A percentile compares a stretch with the other conserved stretches of the same genome.
These are phyloP conservation scores for Zasmidium cellare DNA, from an alignment of 2,329 filamentous ascomycete genomes.

Conservation along the genomic window DNA sequence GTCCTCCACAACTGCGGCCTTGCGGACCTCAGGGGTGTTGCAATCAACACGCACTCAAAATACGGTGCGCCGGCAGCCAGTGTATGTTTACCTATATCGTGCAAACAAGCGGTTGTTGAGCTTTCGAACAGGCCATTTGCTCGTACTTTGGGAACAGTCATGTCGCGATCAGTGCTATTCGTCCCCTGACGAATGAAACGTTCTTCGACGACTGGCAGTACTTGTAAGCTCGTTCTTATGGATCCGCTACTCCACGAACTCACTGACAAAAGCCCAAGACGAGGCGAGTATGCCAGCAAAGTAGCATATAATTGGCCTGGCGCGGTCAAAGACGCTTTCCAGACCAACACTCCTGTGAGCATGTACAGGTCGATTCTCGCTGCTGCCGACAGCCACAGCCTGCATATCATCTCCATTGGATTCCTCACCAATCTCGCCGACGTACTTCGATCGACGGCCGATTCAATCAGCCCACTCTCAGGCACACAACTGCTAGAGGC, in stretches of 20 bases:
- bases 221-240: not conserved
- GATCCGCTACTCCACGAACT: not conserved
- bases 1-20: conserved; percentile 22
- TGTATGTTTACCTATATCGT: conserved; percentile 4
- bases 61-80: conserved; percentile 21
- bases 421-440: conserved; percentile 40
- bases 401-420: conserved; percentile 25
- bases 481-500: conserved; percentile 44
- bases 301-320: conserved; percentile 15
- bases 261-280: conserved; percentile 1
- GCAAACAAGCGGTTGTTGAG: not conserved
- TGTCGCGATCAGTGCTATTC: conserved; percentile 19
- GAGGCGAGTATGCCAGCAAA: conserved; percentile 21
- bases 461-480: conserved; percentile 42
- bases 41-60: conserved; percentile 22
- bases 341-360: conserved; percentile 13
- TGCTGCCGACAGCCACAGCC: conserved; percentile 7
- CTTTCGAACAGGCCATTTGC: conserved; percentile 3
- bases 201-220: conserved; percentile 14
- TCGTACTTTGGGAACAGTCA: conserved; percentile 17
- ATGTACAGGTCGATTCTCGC: conserved; percentile 16
- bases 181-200: conserved; percentile 20
- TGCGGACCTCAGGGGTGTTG: conserved; percentile 18
- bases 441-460: conserved; percentile 36
- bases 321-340: not conserved